Base-by-base conservation (phyloP, 805 yeast species). In the Peterozyma xylosa region DNA sequence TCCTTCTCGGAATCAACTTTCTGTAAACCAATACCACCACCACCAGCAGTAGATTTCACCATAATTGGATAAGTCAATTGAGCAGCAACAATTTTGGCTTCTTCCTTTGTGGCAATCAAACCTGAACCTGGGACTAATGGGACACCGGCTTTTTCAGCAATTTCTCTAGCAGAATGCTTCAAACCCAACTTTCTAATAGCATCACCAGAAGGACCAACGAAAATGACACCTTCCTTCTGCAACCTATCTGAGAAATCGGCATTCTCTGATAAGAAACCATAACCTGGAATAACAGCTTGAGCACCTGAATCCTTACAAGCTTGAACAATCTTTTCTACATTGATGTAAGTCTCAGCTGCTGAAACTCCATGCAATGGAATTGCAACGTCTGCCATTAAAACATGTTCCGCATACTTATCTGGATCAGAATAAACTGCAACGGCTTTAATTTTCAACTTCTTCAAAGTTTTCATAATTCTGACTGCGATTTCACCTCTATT, bases 51-150 rank as follows among this genome's bases (percentile, higher is more conserved):
- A 21, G 96, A 85, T 65, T 91, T 91, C 41, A 93, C 86, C 98
- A 91, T 91, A 32, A 91, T 78, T 29, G 98, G 98, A 55, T 87
- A 93, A 45, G 76, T 85, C 41, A 91, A 69, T 54, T 75, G 67
- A 14, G 76, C 80, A 13, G 96, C 98, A 49, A 82, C 76, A 48
- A 67, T 72, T 45, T 71, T 69, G 3, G 98, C 98, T 55, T 86
- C 96, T 10, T 73, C 73, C 11, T 90, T 73, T 49, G 77, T 67
- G 2, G 75, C 67, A 33, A 91, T 80, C 52, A 93, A 71, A 9
- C 88, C 95, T 13, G 97, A 86, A 41, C 99, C 99, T n/a, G 99
- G 98, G 46, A 90, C 97, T 46, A 93, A 71, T 5, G 99, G 99
- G 41, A 91, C 98, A 37, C 82, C 82, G n/a, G 98, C 98, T 39